Evolutionary conservation across 495 filamentous ascomycete species (phyloP).

Genomic region (Chaetomium fimeti): DNA sequence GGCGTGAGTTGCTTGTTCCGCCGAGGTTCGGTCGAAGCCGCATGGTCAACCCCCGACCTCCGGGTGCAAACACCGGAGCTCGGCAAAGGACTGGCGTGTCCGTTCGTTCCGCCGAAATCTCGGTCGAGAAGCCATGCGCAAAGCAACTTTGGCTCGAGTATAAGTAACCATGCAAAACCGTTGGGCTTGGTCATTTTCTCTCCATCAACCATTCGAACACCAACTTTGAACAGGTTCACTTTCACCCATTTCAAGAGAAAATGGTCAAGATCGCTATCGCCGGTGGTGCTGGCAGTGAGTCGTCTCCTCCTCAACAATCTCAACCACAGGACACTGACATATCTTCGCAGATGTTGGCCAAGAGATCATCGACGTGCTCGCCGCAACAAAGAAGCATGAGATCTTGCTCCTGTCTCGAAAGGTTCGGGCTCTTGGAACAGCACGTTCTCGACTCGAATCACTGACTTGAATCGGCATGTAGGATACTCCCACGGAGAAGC

Average conservation of each 20-base stretch:
- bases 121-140: not conserved
- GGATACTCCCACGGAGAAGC: conserved; percentile 14
- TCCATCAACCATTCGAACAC: not conserved
- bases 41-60: too few relatives aligned
- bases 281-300: conserved; percentile 50
- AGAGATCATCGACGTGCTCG: conserved; percentile 55
- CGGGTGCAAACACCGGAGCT: not conserved
- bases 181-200: not conserved
- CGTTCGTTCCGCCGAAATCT: not conserved
- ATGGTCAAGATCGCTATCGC: conserved; percentile 60
- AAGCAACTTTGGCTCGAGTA: not conserved
- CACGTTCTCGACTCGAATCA: not conserved
- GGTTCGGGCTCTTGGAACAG: not conserved
- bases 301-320: not conserved
- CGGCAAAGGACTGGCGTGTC: not conserved
- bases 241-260: not conserved
- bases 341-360: conserved; percentile 47
- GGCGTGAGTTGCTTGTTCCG: too few relatives aligned
- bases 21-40: too few relatives aligned
- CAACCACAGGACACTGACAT: not conserved
- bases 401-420: conserved; percentile 50
- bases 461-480: not conserved
- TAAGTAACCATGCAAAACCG: not conserved
- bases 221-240: not conserved
- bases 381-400: conserved; percentile 52